Base-by-base conservation (phyloP, 257 asterid genomes). In the Ocimum tenuiflorum region DNA sequence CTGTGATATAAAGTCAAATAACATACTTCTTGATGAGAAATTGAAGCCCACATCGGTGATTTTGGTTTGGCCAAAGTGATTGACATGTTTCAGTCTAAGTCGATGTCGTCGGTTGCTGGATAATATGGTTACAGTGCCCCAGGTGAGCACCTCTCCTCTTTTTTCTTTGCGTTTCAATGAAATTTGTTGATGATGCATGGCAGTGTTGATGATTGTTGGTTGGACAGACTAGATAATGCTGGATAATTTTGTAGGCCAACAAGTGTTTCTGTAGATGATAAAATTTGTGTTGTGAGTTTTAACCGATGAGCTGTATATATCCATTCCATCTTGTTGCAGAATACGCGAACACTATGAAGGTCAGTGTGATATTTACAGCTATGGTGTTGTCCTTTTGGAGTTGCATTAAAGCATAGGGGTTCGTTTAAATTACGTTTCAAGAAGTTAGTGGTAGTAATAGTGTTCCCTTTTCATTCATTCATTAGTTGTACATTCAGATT, bases 21-120 rank as follows among this genome's bases (percentile, higher is more conserved):
- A 91, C 60, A 91, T 91, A 67, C 73, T 91, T 65, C 87, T 91
- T 1, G 96, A 91, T 36, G 91, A 88, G 52, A 91, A 86, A 77
- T 91, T 86, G 98, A 91, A 72, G 98, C 98, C 36, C 98, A 85
- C 42, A 96, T 91, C 47, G 98, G 96, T 38, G 98, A 91, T 82
- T 91, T 91, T 38, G 98, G 98, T 63, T 77, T 91, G 77, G 98
- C 98, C 0, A 91, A 91, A 72, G 98, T 91, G 63, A 84, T 91
- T 20, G 98, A 91, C 67, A 88, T 91, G 98, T 96, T 96, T 31
- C 95, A 85, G 24, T 85, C 96, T 0, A 91, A 88, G 83, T 86
- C 98, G 0, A 82, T 91, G 86, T 91, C 98, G 47, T 96, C 98
- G 0, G 98, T 91, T 60, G 98, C 98, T 19, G 98, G 98, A 35